Evolutionary conservation across 2,329 filamentous ascomycete species (phyloP), one percentile per base, ranked within the genome.

Genomic region (Bimuria novae-zelandiae): DNA sequence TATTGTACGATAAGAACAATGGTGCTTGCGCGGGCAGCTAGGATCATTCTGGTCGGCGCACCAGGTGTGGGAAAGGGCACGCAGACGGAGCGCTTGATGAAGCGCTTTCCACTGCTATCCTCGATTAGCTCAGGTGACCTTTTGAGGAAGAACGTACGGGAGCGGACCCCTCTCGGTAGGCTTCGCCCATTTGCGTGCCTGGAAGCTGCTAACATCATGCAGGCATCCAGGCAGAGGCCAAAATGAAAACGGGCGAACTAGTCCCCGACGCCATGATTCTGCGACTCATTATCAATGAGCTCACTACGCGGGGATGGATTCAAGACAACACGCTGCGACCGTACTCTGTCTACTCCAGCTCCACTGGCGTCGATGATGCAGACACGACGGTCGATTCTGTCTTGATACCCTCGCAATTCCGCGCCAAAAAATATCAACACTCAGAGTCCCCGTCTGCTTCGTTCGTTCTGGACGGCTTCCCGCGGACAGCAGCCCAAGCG

Each of bases 41-140:
- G 94, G 58, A 88, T 97, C 59, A 97, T 99, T 70, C 85, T 99
- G 62, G 85, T 99, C 65, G 94, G 94, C 65, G 92, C 93, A 47
- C 94, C 94, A n/a, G 92, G 92, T 53, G 94, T 96, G 52, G 94
- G 94, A 58, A 99, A 99, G 76, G 94, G 93, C 58, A 99, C 94
- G 3, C 94, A 99, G 79, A 91, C 90, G 46, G 90, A 96, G 74
- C 86, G 94, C 56, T 81, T 99, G 57, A 86, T 97, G 63, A 80
- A 87, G 63, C 86, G 89, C 62, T 99, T 94, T 71, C 90, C 92
- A 3, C 89, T 97, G 69, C 81, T 99, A 41, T 89, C 90, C 48
- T 88, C 92, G 16, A 93, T 99, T 74, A 96, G 91, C 76, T 96
- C 94, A 3, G 94, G 94, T 56, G 93, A 99, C 75, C 80, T 99